phyloP scores from a whole-genome alignment of 176 grass and related monocot species.

The Saccharum spontaneum region DNA sequence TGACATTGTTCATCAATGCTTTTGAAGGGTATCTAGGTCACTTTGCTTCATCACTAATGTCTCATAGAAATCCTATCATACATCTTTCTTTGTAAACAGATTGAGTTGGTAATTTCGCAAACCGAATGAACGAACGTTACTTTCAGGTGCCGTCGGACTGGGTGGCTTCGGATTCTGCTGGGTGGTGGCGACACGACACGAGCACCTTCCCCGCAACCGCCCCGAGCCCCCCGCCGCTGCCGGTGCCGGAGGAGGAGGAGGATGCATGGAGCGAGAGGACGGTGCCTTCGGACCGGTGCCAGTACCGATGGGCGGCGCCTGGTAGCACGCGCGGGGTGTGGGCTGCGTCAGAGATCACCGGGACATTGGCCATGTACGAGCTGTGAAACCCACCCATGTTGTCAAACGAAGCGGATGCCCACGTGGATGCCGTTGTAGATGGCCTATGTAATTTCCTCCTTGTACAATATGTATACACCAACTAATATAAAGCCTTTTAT shows the following conservation, averaged over 20 bases:
- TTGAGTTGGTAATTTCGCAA: not conserved
- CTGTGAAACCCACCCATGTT: not conserved
- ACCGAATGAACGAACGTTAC: not conserved
- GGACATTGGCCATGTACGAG: conserved; percentile 20
- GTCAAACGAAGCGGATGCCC: too few relatives aligned
- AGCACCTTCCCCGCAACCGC: not conserved
- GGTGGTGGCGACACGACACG: not conserved
- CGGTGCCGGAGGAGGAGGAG: not conserved
- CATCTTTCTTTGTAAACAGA: too few relatives aligned
- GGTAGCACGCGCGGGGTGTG: not conserved
- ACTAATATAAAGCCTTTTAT: too few relatives aligned
- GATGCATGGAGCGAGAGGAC: not conserved
- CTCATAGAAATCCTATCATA: too few relatives aligned
- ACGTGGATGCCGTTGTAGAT: too few relatives aligned
- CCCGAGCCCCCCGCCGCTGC: conserved; percentile 11
- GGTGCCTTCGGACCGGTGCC: conserved; percentile 5
- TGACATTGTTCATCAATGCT: too few relatives aligned
- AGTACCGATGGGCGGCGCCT: conserved; percentile 24
- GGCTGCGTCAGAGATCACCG: not conserved
- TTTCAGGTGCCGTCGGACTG: not conserved
- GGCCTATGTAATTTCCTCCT: too few relatives aligned
- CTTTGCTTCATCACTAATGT: too few relatives aligned
- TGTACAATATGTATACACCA: too few relatives aligned
- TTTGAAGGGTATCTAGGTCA: too few relatives aligned
- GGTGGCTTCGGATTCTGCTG: not conserved